Evolutionary conservation across 2,329 filamentous ascomycete genomes (phyloP), one percentile per base, ranked within the genome.

Genomic region (Colletotrichum sansevieriae): DNA sequence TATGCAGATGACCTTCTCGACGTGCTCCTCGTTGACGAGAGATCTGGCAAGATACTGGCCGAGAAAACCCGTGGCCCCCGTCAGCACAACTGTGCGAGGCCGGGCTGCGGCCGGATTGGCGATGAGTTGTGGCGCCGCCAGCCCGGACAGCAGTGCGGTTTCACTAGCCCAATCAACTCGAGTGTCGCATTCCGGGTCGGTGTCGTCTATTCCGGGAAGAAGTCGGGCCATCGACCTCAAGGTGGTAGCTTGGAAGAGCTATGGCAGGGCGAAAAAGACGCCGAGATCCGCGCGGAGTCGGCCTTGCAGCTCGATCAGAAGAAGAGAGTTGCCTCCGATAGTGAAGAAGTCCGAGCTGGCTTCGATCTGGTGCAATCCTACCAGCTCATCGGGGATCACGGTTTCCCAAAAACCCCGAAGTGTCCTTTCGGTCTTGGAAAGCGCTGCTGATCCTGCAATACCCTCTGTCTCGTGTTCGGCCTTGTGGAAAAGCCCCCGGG

Each of bases 1-100:
- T 22, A 84, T 41, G 61, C 82, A 84, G 71, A 82, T 78, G 3
- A 85, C 72, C 18, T 75, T 74, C 4, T 65, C 39, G 1, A 84
- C 73, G 1, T 54, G 62, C 0, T 71, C 43, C 8, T 77, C 64
- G 3, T 72, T 60, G 1, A 78, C 63, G 2, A 85, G 76, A 3
- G 72, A 60, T 20, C 60, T 44, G 0, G 83, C 73, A 20, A 84
- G 63, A 9, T 77, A 57, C 5, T 71, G 37, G 2, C 79, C 83
- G 0, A 85, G 72, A 63, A 81, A 83, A 2, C 78, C 78, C 1
- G 77, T 78, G 1, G 76, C 72, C 9, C 9, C 80, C 0, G 79
- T 81, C 2, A 75, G 70, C 0, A 82, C 56, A 3, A 81, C 6
- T 6, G 25, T 25, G 25, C 25, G 25, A 3, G 25, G 25, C 25